Evolutionary conservation across 2,329 filamentous ascomycete species (phyloP).

Genomic region (Epichloe gansuensis): DNA sequence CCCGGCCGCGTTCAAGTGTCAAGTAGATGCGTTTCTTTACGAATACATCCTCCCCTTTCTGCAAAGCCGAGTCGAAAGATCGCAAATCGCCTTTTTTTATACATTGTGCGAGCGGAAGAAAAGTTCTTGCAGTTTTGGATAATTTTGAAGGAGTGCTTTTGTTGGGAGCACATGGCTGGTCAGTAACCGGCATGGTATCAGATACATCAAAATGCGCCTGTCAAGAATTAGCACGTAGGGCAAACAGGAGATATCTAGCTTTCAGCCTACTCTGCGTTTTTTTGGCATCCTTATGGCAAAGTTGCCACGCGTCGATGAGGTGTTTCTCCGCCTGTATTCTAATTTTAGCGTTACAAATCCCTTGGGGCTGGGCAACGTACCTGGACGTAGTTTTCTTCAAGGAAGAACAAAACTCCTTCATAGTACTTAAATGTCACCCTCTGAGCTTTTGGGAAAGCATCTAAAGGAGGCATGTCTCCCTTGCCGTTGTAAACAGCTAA

Average conservation of each 20-base stretch:
- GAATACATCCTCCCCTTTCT: constrained; percentile 78
- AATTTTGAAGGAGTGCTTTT: constrained; percentile 55
- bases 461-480: constrained; percentile 69
- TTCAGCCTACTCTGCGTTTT: constrained; percentile 66
- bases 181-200: constrained; percentile 85
- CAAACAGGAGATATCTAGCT: neutral
- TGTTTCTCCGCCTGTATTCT: constrained; percentile 57
- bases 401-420: constrained; percentile 80
- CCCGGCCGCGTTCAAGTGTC: constrained; percentile 81
- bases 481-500: constrained; percentile 58
- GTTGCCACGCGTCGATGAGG: constrained; percentile 67
- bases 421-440: constrained; percentile 96
- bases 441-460: constrained; percentile 76
- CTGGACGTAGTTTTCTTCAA: constrained; percentile 84
- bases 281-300: constrained; percentile 60
- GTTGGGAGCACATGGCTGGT: constrained; percentile 79
- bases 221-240: constrained; percentile 11
- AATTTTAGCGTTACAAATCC: neutral
- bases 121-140: constrained; percentile 62
- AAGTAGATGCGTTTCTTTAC: constrained; percentile 89
- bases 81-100: constrained; percentile 75
- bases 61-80: constrained; percentile 72
- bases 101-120: constrained; percentile 63
- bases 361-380: constrained; percentile 28
- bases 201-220: constrained; percentile 83